These are phyloP conservation scores for Geotrichum restrictum DNA, from an alignment of 1,139 yeast genomes.

Conservation along the genomic window DNA sequence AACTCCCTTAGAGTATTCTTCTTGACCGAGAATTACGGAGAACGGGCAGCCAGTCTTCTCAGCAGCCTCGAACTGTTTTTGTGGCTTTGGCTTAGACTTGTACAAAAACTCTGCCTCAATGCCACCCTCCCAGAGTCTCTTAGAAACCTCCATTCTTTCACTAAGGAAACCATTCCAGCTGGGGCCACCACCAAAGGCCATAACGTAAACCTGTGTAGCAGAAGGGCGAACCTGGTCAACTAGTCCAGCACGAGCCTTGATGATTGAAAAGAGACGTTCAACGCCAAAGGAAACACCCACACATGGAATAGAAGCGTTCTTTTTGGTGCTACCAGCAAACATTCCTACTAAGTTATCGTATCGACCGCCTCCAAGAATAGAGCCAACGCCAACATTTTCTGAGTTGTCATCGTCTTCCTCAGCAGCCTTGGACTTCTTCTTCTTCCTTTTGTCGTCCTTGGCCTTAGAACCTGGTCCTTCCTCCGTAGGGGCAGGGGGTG, in stretches of 20 bases:
- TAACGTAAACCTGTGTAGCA: conserved; percentile 85
- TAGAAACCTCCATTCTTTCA: conserved; percentile 85
- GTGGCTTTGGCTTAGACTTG: conserved; percentile 87
- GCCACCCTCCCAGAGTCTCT: conserved; percentile 80
- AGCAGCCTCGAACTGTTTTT: conserved; percentile 96
- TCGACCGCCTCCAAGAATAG: conserved; percentile 98
- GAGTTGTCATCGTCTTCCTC: conserved; percentile 82
- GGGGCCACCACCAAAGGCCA: conserved; percentile 98
- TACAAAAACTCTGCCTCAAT: conserved; percentile 86
- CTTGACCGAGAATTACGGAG: conserved; percentile 92
- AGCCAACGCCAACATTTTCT: conserved; percentile 95
- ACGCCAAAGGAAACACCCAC: conserved; percentile 96
- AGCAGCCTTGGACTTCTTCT: conserved; percentile 34
- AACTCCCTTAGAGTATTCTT: conserved; percentile 77
- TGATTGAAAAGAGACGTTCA: conserved; percentile 85
- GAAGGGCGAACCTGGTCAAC: conserved; percentile 67
- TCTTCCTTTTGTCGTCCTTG: conserved; percentile 40
- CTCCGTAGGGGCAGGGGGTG: conserved; percentile 56
- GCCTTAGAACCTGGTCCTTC: conserved; percentile 40
- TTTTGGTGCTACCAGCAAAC: conserved; percentile 74
- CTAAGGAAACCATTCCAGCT: conserved; percentile 89
- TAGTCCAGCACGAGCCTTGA: conserved; percentile 65
- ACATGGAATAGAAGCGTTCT: conserved; percentile 80
- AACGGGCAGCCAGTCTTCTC: conserved; percentile 88
- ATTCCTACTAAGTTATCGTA: conserved; percentile 93